A percentile compares a stretch with the other conserved stretches of the same genome.
phyloP scores from a whole-genome alignment of 371 early-diverging fungal genomes.

The Actinomortierella wolfii region DNA sequence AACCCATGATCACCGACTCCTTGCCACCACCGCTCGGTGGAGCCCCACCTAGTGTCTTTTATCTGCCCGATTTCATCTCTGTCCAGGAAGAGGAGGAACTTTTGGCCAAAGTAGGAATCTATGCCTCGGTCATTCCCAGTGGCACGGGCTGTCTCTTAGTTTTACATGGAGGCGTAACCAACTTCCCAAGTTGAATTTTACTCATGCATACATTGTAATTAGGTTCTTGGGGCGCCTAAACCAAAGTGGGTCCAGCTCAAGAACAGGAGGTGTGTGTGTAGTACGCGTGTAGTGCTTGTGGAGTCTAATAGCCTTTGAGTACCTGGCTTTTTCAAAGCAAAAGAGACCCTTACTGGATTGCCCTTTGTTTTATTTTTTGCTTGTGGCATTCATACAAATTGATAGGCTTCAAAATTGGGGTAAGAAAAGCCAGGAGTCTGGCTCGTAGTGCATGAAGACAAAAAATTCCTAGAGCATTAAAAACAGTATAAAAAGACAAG shows the following conservation, averaged over 20 bases:
- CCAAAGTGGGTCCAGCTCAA: constrained; percentile 60
- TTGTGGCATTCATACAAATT: constrained; percentile 6
- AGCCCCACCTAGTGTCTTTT: constrained; percentile 44
- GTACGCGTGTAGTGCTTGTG: too few species aligned
- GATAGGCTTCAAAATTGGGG: constrained; percentile 54
- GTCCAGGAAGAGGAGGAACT: constrained; percentile 45
- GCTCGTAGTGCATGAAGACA: neutral
- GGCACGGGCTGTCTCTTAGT: neutral
- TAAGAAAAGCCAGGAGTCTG: constrained; percentile 8
- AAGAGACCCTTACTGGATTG: too few species aligned
- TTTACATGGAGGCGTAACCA: neutral
- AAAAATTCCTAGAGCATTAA: neutral
- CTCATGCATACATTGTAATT: neutral
- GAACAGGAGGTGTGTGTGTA: constrained; percentile 38
- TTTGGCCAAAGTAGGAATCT: constrained; percentile 35
- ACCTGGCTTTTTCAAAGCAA: too few species aligned
- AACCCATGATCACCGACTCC: too few species aligned
- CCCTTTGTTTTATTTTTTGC: too few species aligned
- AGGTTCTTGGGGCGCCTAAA: constrained; percentile 54
- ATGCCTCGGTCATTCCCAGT: too few species aligned
- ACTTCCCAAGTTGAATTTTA: neutral
- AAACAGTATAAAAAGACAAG: neutral
- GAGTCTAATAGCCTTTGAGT: too few species aligned
- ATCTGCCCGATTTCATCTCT: constrained; percentile 51
- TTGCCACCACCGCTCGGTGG: constrained; percentile 2